Conservation (phyloP, 2,329 filamentous ascomycete species). For the Lasiodiplodia hormozganensis region DNA sequence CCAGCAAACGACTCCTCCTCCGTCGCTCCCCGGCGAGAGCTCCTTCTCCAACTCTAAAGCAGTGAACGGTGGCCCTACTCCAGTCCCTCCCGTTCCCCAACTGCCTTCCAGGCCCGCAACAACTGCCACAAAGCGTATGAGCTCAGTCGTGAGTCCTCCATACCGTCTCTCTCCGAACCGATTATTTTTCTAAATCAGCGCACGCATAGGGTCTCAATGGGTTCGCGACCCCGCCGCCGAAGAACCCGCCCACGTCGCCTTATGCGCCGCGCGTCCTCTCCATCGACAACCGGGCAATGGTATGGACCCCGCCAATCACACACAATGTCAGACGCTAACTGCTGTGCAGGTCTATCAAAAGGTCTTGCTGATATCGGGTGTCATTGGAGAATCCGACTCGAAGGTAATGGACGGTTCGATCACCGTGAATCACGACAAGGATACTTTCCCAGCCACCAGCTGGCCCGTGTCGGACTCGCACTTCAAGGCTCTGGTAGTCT, state of each 20-base stretch:
- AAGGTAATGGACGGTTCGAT: constrained; percentile 78
- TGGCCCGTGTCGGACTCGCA: constrained; percentile 91
- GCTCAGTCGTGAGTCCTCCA: constrained; percentile 47
- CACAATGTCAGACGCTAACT: constrained; percentile 8
- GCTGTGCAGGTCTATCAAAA: constrained; percentile 82
- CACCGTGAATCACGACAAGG: constrained; percentile 81
- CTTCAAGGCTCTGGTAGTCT: constrained; percentile 89
- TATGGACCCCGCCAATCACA: neutral
- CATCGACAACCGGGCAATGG: constrained; percentile 82
- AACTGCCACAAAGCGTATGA: constrained; percentile 57
- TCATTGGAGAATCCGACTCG: constrained; percentile 75
- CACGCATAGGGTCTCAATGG: constrained; percentile 46
- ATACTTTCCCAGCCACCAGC: constrained; percentile 78
- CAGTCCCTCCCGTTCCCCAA: constrained; percentile 30
- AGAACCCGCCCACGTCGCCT: constrained; percentile 67
- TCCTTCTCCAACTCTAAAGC: constrained; percentile 69
- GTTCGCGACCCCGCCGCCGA: constrained; percentile 57
- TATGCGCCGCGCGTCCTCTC: constrained; percentile 84
- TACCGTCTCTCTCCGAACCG: neutral
- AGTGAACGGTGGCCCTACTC: constrained; percentile 53
- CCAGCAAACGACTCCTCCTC: constrained; percentile 75
- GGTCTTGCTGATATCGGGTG: constrained; percentile 79
- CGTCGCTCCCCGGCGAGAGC: constrained; percentile 71
- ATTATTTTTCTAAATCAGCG: neutral
- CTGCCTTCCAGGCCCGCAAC: constrained; percentile 44